Base-by-base conservation (phyloP, 2,329 filamentous ascomycete genomes). In the Botrytis fragariae region DNA sequence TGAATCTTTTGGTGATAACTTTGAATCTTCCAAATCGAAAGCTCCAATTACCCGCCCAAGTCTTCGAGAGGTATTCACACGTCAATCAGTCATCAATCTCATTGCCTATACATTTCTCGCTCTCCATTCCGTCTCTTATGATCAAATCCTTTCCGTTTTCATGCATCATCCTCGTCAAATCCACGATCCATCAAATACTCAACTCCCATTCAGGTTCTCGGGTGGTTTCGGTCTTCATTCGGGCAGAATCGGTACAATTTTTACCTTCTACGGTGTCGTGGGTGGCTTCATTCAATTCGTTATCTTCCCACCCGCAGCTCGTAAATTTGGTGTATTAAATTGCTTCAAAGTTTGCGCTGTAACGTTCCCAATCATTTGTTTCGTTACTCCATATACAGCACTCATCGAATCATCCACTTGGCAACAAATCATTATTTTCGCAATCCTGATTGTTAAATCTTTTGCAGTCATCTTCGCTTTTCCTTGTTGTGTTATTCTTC, bases 141-240 rank as follows among this genome's bases (percentile, higher is more conserved):
- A 98, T 82, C 94, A 97, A 80, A 86, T 95, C 3, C 88, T 98
- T 1, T 93, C 94, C 4, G 93, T 98, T 0, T 97, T 97, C 81
- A 87, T 98, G 79, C 93, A 97, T 82, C 92, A 93, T 76, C 91
- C 92, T 0, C 82, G 82, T 1, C 86, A 90, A 77, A 80, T 86
- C 7, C 82, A 85, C 7, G 82, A 87, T 0, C 83, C 87, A 0
- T 84, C 89, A 18, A 89, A 89, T 78, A 88, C 86, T 0, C 83
- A 85, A 2, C 86, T 93, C 0, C 95, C 95, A 0, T 91, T 98
- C 79, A 92, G 93, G 79, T 98, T 98, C 79, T 86, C 88, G 2
- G 91, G 93, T 54, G 94, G 94, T 0, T 97, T 97, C 79, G 94
- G 94, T 0, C 81, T 90, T 79, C 85, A 88, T 65, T 91, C 93